Evolutionary conservation across 2,329 filamentous ascomycete species (phyloP).

Genomic region (Aspergillus sp.): DNA sequence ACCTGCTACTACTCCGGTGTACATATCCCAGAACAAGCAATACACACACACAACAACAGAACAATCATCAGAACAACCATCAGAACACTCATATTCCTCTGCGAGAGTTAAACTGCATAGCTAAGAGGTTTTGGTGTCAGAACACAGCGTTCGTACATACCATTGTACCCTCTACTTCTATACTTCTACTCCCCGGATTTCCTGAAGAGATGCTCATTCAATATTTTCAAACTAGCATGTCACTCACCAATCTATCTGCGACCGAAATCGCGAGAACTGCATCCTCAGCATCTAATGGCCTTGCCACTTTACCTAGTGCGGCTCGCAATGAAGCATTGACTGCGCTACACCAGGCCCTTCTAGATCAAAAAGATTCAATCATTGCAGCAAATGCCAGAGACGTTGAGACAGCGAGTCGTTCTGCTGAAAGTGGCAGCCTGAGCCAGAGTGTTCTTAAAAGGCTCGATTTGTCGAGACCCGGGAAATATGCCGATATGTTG

Average conservation of each 20-base stretch:
- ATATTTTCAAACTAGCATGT: conserved; percentile 45
- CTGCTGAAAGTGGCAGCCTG: conserved; percentile 65
- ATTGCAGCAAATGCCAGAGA: conserved; percentile 81
- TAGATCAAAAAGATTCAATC: conserved; percentile 62
- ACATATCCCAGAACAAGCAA: too few relatives aligned
- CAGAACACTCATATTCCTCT: too few relatives aligned
- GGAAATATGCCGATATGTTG: conserved; percentile 97
- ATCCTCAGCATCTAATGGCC: conserved; percentile 69
- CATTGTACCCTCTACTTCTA: too few relatives aligned
- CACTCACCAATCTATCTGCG: conserved; percentile 76
- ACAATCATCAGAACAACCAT: too few relatives aligned
- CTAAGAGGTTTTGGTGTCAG: too few relatives aligned
- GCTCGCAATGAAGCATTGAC: conserved; percentile 80
- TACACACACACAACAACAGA: too few relatives aligned
- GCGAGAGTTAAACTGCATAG: too few relatives aligned
- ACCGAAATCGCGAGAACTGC: conserved; percentile 68
- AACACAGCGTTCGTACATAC: too few relatives aligned
- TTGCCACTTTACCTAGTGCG: conserved; percentile 67
- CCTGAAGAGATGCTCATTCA: too few relatives aligned
- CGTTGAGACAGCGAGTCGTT: conserved; percentile 63
- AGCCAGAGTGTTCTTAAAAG: conserved; percentile 79
- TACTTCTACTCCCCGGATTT: too few relatives aligned
- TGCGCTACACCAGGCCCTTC: conserved; percentile 70
- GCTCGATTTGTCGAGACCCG: conserved; percentile 73
- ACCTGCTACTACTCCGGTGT: too few relatives aligned